Evolutionary conservation across 495 filamentous ascomycete genomes (phyloP).

Genomic region (Daldinia vernicosa): DNA sequence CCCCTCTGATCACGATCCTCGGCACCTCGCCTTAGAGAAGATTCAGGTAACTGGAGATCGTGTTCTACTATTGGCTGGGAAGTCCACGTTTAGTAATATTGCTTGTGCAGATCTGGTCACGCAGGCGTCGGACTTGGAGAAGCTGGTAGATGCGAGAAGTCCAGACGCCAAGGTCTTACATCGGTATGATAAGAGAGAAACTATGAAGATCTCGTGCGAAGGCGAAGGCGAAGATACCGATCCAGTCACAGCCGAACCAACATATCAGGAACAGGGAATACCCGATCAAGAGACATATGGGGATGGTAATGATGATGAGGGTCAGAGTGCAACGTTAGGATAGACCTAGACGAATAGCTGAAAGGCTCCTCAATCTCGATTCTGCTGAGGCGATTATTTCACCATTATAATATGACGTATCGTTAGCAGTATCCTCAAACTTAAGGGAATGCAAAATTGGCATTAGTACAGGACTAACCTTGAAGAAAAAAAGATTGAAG

Average conservation of each 20-base stretch:
- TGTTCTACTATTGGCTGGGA: conserved; percentile 28
- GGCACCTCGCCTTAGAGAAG: conserved; percentile 36
- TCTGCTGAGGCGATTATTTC: background rate
- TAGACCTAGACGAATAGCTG: background rate
- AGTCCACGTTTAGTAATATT: conserved; percentile 23
- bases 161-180: conserved; percentile 26
- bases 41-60: conserved; percentile 28
- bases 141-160: conserved; percentile 36
- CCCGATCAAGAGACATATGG: conserved; percentile 1
- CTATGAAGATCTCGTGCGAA: conserved; percentile 5
- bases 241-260: background rate
- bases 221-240: background rate
- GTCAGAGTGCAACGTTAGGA: background rate
- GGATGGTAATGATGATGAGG: background rate
- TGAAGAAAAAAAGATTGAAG: conserved; percentile 57
- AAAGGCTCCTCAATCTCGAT: background rate
- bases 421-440: conserved; percentile 55
- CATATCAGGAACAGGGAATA: background rate
- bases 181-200: conserved; percentile 27
- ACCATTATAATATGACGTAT: conserved; percentile 9
- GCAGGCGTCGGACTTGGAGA: conserved; percentile 41
- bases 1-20: conserved; percentile 30
- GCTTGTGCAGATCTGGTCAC: conserved; percentile 41
- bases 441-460: background rate
- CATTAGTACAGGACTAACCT: conserved; percentile 64